Evolutionary conservation across 208 protist genomes (phyloP).

Genomic region (Leishmania aethiopica): DNA sequence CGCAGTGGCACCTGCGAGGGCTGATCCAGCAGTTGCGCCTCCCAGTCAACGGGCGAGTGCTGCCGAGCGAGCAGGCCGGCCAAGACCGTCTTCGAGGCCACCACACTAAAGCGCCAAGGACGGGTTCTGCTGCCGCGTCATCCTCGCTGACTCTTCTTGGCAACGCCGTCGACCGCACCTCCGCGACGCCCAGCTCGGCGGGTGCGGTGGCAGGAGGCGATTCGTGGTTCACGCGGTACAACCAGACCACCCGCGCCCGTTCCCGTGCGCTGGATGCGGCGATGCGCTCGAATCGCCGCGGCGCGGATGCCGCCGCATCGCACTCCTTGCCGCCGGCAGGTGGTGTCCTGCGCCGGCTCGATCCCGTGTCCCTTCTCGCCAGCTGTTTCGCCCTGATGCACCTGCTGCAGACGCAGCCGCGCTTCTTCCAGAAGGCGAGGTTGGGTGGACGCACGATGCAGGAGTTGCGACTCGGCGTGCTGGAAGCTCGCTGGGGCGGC

Average conservation of each 20-base stretch:
- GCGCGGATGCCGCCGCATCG: neutral
- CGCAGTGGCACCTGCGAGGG: constrained; percentile 34
- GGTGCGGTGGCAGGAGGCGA: constrained; percentile 3
- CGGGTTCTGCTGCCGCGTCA: neutral
- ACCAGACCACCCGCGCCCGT: neutral
- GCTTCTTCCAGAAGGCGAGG: constrained; percentile 16
- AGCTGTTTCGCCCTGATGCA: constrained; percentile 27
- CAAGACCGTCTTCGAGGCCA: neutral
- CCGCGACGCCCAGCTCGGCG: constrained; percentile 12
- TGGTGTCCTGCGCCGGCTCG: constrained; percentile 5
- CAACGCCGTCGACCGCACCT: neutral
- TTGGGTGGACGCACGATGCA: constrained; percentile 19
- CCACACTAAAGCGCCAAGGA: too few relatives aligned
- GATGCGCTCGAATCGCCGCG: neutral
- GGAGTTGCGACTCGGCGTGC: constrained; percentile 21
- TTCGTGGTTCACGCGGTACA: constrained; percentile 20
- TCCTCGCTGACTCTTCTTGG: neutral
- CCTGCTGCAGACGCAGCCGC: constrained; percentile 22
- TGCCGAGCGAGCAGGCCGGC: neutral
- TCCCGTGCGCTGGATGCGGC: neutral
- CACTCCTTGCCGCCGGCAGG: neutral
- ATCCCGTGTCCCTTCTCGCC: constrained; percentile 14
- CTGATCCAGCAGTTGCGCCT: constrained; percentile 20
- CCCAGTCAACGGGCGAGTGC: neutral
- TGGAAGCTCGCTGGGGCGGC: constrained; percentile 1